Percentiles rank a stretch among this genome's conserved stretches.
Conservation (phyloP, 2,329 filamentous ascomycete genomes). For the Alternaria hordeiaustralica region DNA sequence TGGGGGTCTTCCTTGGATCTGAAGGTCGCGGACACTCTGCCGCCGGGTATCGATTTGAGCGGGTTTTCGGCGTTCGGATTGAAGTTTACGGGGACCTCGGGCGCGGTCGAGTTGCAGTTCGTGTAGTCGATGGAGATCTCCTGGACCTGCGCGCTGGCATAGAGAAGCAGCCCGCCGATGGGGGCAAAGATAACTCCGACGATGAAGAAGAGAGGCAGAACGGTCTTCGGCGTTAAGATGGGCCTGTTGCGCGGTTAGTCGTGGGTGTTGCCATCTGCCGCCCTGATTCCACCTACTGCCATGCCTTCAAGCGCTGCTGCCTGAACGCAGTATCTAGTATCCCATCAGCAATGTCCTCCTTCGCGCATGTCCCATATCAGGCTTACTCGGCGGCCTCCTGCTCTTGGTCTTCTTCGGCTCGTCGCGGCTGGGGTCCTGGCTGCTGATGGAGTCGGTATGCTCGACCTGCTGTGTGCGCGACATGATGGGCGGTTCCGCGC, state of each 20-base stretch:
- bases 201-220: conserved; percentile 87
- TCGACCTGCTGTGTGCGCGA: conserved; percentile 55
- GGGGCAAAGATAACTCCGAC: conserved; percentile 93
- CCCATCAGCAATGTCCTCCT: conserved; percentile 26
- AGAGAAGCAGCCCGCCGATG: conserved; percentile 85
- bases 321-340: conserved; percentile 87
- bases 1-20: conserved; percentile 56
- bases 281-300: conserved; percentile 74
- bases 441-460: conserved; percentile 51
- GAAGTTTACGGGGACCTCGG: conserved; percentile 36
- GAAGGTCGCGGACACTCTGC: conserved; percentile 73
- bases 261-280: neutral
- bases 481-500: conserved; percentile 47
- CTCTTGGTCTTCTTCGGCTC: conserved; percentile 76
- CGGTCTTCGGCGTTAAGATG: conserved; percentile 93
- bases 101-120: conserved; percentile 68
- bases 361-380: conserved; percentile 10
- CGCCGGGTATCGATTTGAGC: conserved; percentile 61
- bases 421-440: conserved; percentile 50
- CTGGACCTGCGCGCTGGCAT: conserved; percentile 86
- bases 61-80: conserved; percentile 25
- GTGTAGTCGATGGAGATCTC: conserved; percentile 93
- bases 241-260: conserved; percentile 67
- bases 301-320: conserved; percentile 96
- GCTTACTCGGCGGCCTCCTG: conserved; percentile 85